Evolutionary conservation across 2,329 filamentous ascomycete genomes (phyloP), one percentile per base, ranked within the genome.

Genomic region (Cladosporium sphaerospermum): DNA sequence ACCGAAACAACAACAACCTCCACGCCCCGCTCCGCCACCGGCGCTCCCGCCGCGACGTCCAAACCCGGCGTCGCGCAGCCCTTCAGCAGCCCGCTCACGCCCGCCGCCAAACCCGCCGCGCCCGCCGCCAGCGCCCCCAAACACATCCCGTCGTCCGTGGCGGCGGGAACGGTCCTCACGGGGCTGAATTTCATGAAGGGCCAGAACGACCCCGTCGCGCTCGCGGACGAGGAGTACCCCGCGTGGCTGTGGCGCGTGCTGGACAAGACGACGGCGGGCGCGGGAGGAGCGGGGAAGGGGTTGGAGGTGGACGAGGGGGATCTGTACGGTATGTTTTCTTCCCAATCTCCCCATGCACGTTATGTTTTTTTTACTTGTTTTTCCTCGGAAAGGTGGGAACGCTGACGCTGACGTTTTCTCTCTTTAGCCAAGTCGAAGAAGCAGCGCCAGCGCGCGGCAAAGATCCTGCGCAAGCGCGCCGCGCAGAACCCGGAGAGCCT

Each of bases 181-280:
- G 88, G 88, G 1, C 74, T 95, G 53, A 92, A 89, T 70, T 92
- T 86, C 71, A 71, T 84, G 64, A 93, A 93, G 74, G 82, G 80
- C 60, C 79, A 80, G 64, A 73, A 77, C 34, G 88, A 92, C 65
- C 88, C 89, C 0, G 75, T 92, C 5, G 89, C 89, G 9, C 69
- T 84, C 62, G 76, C 83, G 33, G 89, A 95, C 61, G 76, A 82
- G 18, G 86, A 87, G 57, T 95, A 95, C 70, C 89, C 89, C 3
- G 75, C 75, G 19, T 95, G 89, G 89, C 70, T 95, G 57, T 95
- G 89, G 89, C 76, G 71, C 3, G 83, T 86, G 60, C 72, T 93
- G 52, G 76, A 80, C 54, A 75, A 70, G 62, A 73, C 81, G 70
- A 79, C 81, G 69, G 81, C 78, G 65, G 48, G 45, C 8, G 52